These are phyloP conservation scores for Boletus subcaerulescens DNA, from an alignment of 768 basidiomycete species.

Conservation along the genomic window DNA sequence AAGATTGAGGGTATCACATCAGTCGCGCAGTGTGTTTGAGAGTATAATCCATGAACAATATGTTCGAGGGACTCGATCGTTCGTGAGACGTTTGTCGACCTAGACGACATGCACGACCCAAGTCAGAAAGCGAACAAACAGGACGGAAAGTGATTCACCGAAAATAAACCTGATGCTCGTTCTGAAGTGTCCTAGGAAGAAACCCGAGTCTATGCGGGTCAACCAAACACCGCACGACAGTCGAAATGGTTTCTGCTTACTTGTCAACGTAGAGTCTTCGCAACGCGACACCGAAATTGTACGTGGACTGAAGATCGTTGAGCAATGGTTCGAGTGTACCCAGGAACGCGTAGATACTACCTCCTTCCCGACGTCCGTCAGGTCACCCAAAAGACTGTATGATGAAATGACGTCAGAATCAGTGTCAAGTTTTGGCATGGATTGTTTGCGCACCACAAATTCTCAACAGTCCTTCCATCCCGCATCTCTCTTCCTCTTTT, in stretches of 20 bases:
- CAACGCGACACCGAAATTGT: constrained; percentile 55
- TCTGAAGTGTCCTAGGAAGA: constrained; percentile 51
- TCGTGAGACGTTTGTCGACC: constrained; percentile 74
- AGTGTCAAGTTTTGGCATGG: too few relatives aligned
- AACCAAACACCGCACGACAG: background rate
- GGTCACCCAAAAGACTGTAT: constrained; percentile 57
- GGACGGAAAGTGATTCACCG: constrained; percentile 34
- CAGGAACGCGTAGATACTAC: constrained; percentile 31
- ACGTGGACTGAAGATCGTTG: constrained; percentile 51
- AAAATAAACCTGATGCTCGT: constrained; percentile 53
- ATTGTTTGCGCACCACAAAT: constrained; percentile 55
- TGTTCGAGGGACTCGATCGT: constrained; percentile 76
- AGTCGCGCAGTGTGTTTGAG: constrained; percentile 44
- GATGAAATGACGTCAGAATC: background rate
- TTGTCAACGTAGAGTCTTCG: constrained; percentile 65
- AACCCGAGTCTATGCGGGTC: constrained; percentile 52
- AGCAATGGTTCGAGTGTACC: background rate
- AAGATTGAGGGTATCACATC: constrained; percentile 49
- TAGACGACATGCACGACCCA: constrained; percentile 16
- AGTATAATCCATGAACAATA: constrained; percentile 72
- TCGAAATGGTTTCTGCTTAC: constrained; percentile 33
- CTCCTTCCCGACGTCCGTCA: constrained; percentile 56
- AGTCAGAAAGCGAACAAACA: background rate
- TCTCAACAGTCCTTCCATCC: constrained; percentile 52
- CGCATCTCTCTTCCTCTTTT: constrained; percentile 52